phyloP scores from a whole-genome alignment of 129 eudicot species.

The Saposhnikovia divaricata region DNA sequence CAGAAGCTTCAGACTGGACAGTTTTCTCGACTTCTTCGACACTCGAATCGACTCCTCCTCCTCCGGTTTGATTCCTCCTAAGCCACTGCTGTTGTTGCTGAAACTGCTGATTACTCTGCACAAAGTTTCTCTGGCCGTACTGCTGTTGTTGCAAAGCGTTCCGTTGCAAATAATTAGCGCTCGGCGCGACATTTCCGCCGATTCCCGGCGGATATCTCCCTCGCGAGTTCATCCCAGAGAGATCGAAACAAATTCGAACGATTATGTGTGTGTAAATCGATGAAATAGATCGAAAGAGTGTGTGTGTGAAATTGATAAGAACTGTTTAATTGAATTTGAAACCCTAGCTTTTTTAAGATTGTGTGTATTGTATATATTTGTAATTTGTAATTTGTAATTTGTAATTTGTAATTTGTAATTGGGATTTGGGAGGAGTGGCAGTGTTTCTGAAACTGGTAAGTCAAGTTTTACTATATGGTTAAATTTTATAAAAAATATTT shows the following conservation, averaged over 20 bases:
- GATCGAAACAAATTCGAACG: neutral
- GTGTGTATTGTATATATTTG: neutral
- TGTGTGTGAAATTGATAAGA: neutral
- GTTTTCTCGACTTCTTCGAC: constrained; percentile 82
- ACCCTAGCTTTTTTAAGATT: neutral
- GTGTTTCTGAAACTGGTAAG: too few species aligned
- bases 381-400: too few species aligned
- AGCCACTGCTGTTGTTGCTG: constrained; percentile 70
- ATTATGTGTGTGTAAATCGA: neutral
- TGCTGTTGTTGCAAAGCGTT: constrained; percentile 44
- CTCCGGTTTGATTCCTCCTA: constrained; percentile 45
- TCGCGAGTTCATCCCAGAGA: constrained; percentile 47
- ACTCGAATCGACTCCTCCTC: constrained; percentile 28
- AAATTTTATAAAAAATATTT: too few species aligned
- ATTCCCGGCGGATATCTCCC: constrained; percentile 92
- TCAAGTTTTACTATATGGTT: too few species aligned
- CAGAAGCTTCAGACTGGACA: constrained; percentile 62
- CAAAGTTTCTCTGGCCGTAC: constrained; percentile 40
- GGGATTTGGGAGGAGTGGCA: too few species aligned
- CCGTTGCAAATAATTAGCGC: constrained; percentile 49
- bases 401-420: too few species aligned
- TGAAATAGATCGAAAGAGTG: neutral
- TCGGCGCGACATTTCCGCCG: constrained; percentile 35
- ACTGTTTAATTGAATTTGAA: neutral
- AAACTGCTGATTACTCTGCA: constrained; percentile 34